Base-by-base conservation (phyloP, 1,284 basidiomycete genomes). In the Earliella scabrosa region DNA sequence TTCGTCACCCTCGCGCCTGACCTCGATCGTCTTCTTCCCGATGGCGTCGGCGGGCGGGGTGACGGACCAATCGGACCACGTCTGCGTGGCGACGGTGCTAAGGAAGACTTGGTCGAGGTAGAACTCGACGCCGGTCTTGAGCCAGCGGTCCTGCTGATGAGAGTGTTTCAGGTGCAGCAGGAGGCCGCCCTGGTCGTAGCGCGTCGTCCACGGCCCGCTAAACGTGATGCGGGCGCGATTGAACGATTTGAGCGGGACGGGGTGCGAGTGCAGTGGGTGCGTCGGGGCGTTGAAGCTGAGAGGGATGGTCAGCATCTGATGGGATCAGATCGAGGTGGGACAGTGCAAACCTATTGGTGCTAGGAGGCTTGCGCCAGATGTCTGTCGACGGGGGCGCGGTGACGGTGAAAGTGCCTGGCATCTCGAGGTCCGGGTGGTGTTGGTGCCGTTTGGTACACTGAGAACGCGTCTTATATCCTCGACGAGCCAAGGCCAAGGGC, bases 41-140 rank as follows among this genome's bases (percentile, higher is more conserved):
- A 2, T 16, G 3, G 32, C 45, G 29, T 46, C 32, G 4, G 45
- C 45, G 13, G 45, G 45, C 31, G 45, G 32, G 5, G 45, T 26
- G 45, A 46, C 29, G 45, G 31, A 35, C 45, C 45, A 46, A 32
- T 46, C 45, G 6, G 45, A 46, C 6, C 29, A 46, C 13, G 45
- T 35, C 31, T 46, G 45, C 4, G 45, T 46, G 20, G 45, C 45
- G 32, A 46, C 45, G 14, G 45, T 46, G 45, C 45, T 46, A 13
- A 46, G 45, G 32, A 46, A 46, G 20, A 46, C 45, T 26, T n/a
- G 45, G 31, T 14, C 45, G 16, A 31, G 45, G 45, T 46, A 46
- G 45, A 46, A 46, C 45, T 46, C 45, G 32, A 46, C 32, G n/a
- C 45, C 45, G 32, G 45, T 46, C 45, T 46, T 46, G 45, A 46